A percentile compares a stretch with the other conserved stretches of the same genome.
These are phyloP conservation scores for Yarrowia keelungensis DNA, from an alignment of 805 yeast genomes.

Conservation along the genomic window DNA sequence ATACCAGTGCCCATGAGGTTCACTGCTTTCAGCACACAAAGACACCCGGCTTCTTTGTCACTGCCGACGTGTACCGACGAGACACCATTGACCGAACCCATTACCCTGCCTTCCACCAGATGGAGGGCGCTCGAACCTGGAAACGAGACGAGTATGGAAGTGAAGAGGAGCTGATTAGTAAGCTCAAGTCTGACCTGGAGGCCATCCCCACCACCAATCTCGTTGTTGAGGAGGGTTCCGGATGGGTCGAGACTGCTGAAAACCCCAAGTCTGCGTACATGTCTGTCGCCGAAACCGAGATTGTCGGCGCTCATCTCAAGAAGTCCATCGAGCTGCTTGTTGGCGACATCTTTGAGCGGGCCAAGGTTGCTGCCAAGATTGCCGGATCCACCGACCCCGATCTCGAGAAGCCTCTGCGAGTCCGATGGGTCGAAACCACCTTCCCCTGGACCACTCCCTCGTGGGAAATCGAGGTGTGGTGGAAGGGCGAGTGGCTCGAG, in stretches of 20 bases:
- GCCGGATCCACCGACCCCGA: slow-evolving; percentile 68
- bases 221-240: slow-evolving; percentile 73
- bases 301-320: slow-evolving; percentile 79
- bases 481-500: slow-evolving; percentile 98
- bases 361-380: slow-evolving; percentile 64
- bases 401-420: slow-evolving; percentile 74
- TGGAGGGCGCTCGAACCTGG: slow-evolving; percentile 97
- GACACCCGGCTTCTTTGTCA: slow-evolving; percentile 87
- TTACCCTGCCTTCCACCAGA: slow-evolving; percentile 96
- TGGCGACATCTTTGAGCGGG: slow-evolving; percentile 78
- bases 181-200: slow-evolving; percentile 65
- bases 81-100: slow-evolving; percentile 96
- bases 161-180: slow-evolving; percentile 50
- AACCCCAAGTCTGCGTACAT: slow-evolving; percentile 86
- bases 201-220: slow-evolving; percentile 70
- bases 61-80: slow-evolving; percentile 95
- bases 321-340: slow-evolving; percentile 85
- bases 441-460: slow-evolving; percentile 99
- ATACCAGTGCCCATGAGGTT: slow-evolving; percentile 95
- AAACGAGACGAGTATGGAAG: slow-evolving; percentile 53
- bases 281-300: slow-evolving; percentile 69
- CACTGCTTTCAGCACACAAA: slow-evolving; percentile 73
- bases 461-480: slow-evolving; percentile 98
- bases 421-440: slow-evolving; percentile 93
- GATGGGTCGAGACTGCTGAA: slow-evolving; percentile 58